phyloP scores from a whole-genome alignment of 169 alveolate species.

The Plasmodium knowlesi region DNA sequence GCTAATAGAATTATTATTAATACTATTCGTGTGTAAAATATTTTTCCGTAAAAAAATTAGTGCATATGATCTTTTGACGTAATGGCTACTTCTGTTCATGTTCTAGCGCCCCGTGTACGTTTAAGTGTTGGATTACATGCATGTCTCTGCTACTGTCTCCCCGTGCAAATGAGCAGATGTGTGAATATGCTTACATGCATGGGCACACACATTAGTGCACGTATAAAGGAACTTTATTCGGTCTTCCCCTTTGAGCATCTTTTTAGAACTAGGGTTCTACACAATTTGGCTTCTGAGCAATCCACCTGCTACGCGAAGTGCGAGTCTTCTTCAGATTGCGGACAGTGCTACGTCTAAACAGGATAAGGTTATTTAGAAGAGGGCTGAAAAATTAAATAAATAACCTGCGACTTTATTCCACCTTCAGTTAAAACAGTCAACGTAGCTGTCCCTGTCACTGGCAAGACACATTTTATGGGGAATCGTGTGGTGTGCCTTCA shows the following conservation, averaged over 20 bases:
- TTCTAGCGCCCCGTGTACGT: background rate
- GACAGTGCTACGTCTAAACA: background rate
- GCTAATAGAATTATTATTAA: conserved; percentile 1
- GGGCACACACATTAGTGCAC: background rate
- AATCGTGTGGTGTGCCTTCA: background rate
- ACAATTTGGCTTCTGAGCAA: background rate
- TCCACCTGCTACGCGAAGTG: background rate
- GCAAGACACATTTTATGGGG: background rate
- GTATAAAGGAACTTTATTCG: background rate
- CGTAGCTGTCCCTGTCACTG: background rate
- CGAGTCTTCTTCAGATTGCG: background rate
- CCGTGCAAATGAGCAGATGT: background rate
- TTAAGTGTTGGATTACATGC: background rate
- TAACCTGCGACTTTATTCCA: background rate
- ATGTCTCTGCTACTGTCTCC: background rate
- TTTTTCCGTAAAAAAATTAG: background rate
- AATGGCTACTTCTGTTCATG: conserved; percentile 10
- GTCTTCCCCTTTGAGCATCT: conserved; percentile 6
- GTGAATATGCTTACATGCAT: background rate
- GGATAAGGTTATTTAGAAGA: background rate
- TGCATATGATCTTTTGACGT: conserved; percentile 7
- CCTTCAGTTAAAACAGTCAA: background rate
- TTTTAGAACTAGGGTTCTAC: background rate
- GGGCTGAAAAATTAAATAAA: background rate
- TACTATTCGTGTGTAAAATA: background rate